Base-by-base conservation (phyloP, 129 eudicot genomes). In the Chrysanthemum seticuspe region DNA sequence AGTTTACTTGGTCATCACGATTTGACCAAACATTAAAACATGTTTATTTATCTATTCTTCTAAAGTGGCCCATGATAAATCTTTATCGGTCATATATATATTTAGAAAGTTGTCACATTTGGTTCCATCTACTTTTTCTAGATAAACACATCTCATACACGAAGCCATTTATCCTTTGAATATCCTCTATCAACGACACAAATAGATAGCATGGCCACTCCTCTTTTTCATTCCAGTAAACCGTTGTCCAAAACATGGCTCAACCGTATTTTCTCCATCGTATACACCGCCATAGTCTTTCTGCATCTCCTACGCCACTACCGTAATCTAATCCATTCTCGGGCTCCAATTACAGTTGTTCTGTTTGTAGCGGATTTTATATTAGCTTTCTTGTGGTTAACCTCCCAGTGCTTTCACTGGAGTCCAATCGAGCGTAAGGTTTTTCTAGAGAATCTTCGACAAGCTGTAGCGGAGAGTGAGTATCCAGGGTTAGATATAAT, bases 401-500 rank as follows among this genome's bases (percentile, higher is more conserved):
- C 90, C 11, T 29, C 85, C 18, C 95, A 86, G 56, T 58, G 86
- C 14, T 88, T 72, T 55, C 86, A 79, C 21, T 14, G 90, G 84
- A 76, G 80, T 11, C 91, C 96, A 2, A 51, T 86, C 19, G 80
- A 53, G 53, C 97, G 92, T 2, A 21, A 68, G 25, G 90, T 52
- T 3, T 85, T 59, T 74, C 88, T 83, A 2, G 88, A 86, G 68
- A 94, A 86, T 47, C 87, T n/a, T 94, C 67, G 54, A 1, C 68
- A 69, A 27, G 65, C 68, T 19, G 13, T 71, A 1, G 48, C 8
- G 5, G 47, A 74, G 19, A 58, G 47, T 16, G 89, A 85, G 14
- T 84, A 79, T 60, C 98, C 97, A 44, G 78, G 71, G 0, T 10
- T 88, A 48, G 99, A 94, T 70, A 71, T 95, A 27, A 82, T 90